A percentile compares a stretch with the other conserved stretches of the same genome.
These are phyloP conservation scores for Capsella rubella DNA, from an alignment of 441 rosid species.

Conservation along the genomic window DNA sequence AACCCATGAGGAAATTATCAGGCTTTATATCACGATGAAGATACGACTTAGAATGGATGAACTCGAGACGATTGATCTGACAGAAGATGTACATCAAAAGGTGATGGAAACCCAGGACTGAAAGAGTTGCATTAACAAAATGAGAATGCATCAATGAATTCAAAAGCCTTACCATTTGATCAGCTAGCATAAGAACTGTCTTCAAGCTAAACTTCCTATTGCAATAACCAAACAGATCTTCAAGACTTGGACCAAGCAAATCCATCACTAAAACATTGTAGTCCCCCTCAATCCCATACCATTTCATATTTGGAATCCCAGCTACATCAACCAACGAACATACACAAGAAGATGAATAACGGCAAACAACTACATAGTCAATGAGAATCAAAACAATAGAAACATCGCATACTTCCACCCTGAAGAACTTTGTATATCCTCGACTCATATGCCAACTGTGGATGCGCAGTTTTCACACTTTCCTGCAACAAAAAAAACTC, in stretches of 20 bases:
- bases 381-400: neutral
- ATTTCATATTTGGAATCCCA: slow-evolving; percentile 90
- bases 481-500: slow-evolving; percentile 53
- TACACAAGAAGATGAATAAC: neutral
- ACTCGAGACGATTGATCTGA: slow-evolving; percentile 90
- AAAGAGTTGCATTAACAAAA: neutral
- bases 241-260: slow-evolving; percentile 94
- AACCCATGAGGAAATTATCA: slow-evolving; percentile 96
- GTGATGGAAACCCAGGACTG: neutral
- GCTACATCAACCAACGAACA: slow-evolving; percentile 49
- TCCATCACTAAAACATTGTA: slow-evolving; percentile 95
- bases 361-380: neutral
- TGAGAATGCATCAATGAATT: no score
- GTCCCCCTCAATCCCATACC: slow-evolving; percentile 91
- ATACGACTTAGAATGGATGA: slow-evolving; percentile 85
- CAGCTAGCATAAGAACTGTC: slow-evolving; percentile 96
- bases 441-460: slow-evolving; percentile 86
- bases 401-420: slow-evolving; percentile 76
- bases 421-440: slow-evolving; percentile 85
- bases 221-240: slow-evolving; percentile 87
- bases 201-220: slow-evolving; percentile 84
- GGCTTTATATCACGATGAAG: slow-evolving; percentile 98
- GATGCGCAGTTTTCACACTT: slow-evolving; percentile 87
- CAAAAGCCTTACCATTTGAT: slow-evolving; percentile 76
- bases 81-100: slow-evolving; percentile 11